phyloP scores from a whole-genome alignment of 768 basidiomycete genomes.

The Auricularia cornea region DNA sequence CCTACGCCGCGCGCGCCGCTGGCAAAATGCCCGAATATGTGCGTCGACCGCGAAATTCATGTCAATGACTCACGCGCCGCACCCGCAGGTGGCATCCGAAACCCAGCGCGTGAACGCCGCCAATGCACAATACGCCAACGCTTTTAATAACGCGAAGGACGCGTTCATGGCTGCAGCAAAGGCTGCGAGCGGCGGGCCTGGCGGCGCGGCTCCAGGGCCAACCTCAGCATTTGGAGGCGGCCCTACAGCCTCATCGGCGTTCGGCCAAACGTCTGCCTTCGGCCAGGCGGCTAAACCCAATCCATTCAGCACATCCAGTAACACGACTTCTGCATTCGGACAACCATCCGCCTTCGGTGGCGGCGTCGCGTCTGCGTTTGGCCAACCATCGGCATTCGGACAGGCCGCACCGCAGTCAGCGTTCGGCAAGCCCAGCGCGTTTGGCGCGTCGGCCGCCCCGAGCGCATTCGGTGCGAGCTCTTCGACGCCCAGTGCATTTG shows the following conservation, averaged over 20 bases:
- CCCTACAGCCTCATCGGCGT: not conserved
- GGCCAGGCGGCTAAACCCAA: not conserved
- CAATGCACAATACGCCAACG: not conserved
- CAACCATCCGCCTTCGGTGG: constrained; percentile 1
- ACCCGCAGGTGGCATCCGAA: not conserved
- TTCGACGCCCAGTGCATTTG: not conserved
- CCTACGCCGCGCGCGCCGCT: constrained; percentile 43
- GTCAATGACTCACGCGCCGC: no score
- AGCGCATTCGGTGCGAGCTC: not conserved
- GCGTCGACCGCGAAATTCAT: no score
- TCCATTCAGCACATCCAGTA: not conserved
- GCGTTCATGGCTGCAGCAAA: not conserved
- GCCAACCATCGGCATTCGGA: not conserved
- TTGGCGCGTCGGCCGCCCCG: not conserved
- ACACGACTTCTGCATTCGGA: not conserved
- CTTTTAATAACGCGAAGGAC: not conserved
- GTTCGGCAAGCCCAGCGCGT: not conserved
- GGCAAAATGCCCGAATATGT: constrained; percentile 64
- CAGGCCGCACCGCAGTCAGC: not conserved
- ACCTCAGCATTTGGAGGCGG: not conserved
- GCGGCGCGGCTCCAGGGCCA: not conserved
- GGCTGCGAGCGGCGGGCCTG: not conserved
- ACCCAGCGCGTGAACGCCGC: not conserved
- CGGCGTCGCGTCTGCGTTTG: not conserved
- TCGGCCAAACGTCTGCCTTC: not conserved